These are phyloP conservation scores for Aureobasidium sp. DNA, from an alignment of 2,329 filamentous ascomycete genomes.

Conservation along the genomic window DNA sequence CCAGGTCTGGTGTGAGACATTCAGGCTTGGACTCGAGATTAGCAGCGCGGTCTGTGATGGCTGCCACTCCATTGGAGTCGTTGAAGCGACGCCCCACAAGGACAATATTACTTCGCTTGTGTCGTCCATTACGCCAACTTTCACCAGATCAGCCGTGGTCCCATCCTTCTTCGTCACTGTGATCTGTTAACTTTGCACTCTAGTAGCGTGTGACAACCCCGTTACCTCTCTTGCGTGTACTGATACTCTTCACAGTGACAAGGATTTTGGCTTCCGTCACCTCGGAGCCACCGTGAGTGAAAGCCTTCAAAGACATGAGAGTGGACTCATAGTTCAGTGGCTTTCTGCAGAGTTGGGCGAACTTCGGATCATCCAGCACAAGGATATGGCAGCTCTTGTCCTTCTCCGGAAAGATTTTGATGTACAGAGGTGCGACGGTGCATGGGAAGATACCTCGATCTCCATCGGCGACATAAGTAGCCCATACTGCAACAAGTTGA, in stretches of 20 bases:
- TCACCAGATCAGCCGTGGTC: conserved; percentile 37
- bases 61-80: conserved; percentile 32
- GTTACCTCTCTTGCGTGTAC: conserved; percentile 41
- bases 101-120: conserved; percentile 46
- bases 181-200: neutral
- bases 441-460: conserved; percentile 33
- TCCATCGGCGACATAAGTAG: conserved; percentile 45
- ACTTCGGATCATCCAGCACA: conserved; percentile 42
- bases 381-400: conserved; percentile 46
- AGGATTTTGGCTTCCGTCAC: conserved; percentile 43
- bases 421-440: conserved; percentile 40
- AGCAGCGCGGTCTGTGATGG: conserved; percentile 44
- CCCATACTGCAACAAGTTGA: conserved; percentile 48
- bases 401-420: conserved; percentile 51
- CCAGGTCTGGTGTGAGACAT: conserved; percentile 19
- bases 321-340: conserved; percentile 37
- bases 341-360: conserved; percentile 34
- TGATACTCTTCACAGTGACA: conserved; percentile 51
- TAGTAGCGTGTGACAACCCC: neutral
- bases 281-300: conserved; percentile 47
- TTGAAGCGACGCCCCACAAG: conserved; percentile 45
- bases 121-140: conserved; percentile 50
- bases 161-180: conserved; percentile 42
- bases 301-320: conserved; percentile 50
- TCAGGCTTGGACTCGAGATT: conserved; percentile 38